phyloP scores from a whole-genome alignment of 805 yeast genomes.

The Kazachstania viticola region DNA sequence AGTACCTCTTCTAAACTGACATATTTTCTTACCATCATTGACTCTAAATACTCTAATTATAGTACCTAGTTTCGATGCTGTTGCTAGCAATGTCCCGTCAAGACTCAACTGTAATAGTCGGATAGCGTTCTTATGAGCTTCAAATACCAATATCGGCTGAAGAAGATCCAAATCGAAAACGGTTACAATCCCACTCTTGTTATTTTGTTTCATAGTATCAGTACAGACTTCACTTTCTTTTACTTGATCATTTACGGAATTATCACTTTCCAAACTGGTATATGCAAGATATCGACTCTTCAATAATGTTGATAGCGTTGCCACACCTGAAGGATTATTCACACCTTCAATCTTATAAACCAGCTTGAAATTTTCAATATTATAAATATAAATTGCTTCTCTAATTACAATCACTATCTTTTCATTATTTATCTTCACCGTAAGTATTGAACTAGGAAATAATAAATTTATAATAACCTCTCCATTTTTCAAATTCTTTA shows the following conservation, averaged over 20 bases:
- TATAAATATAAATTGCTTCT: constrained; percentile 61
- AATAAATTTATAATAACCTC: constrained; percentile 55
- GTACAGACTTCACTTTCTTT: background rate
- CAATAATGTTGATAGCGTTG: constrained; percentile 45
- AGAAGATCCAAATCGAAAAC: constrained; percentile 49
- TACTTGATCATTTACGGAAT: background rate
- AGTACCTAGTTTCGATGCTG: constrained; percentile 70
- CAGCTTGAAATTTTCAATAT: constrained; percentile 55
- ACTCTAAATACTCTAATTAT: constrained; percentile 58
- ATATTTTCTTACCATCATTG: constrained; percentile 44
- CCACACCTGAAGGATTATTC: constrained; percentile 38
- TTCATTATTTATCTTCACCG: constrained; percentile 52
- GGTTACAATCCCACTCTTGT: constrained; percentile 46
- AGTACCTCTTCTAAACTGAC: constrained; percentile 66
- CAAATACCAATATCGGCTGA: constrained; percentile 55
- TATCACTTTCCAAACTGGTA: constrained; percentile 39
- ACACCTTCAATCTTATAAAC: constrained; percentile 26
- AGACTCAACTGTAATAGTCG: constrained; percentile 49
- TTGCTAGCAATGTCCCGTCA: constrained; percentile 58
- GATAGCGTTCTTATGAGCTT: constrained; percentile 59
- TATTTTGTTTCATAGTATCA: background rate
- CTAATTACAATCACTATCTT: constrained; percentile 48
- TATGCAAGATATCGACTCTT: constrained; percentile 52
- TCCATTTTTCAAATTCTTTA: constrained; percentile 61
- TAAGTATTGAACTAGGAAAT: constrained; percentile 48